Evolutionary conservation across 2,329 filamentous ascomycete genomes (phyloP).

Genomic region (Byssochlamys sp.): DNA sequence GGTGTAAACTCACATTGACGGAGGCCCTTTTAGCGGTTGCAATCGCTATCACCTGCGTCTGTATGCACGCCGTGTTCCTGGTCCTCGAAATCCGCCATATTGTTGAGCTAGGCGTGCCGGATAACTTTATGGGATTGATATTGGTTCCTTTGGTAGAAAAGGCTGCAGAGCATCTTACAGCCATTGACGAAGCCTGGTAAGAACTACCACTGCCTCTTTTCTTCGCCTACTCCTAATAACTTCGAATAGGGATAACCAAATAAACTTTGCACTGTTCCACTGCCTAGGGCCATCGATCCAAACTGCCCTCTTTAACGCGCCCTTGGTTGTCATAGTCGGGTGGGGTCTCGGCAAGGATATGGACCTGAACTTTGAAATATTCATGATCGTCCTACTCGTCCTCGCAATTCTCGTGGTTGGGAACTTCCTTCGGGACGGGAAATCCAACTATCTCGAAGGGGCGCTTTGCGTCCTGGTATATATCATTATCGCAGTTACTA

Average conservation of each 20-base stretch:
- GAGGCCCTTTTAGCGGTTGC: conserved; percentile 60
- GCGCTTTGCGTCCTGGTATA: conserved; percentile 62
- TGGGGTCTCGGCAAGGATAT: conserved; percentile 66
- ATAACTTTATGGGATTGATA: conserved; percentile 61
- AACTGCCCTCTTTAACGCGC: conserved; percentile 79
- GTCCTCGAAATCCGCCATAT: conserved; percentile 62
- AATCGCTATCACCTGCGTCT: conserved; percentile 56
- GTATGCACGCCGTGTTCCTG: conserved; percentile 62
- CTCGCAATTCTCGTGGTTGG: conserved; percentile 78
- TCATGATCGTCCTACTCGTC: conserved; percentile 73
- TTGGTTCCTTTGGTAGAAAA: conserved; percentile 74
- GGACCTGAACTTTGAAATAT: conserved; percentile 76
- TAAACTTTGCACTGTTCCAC: conserved; percentile 78
- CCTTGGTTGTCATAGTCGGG: conserved; percentile 70
- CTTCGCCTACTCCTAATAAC: not conserved
- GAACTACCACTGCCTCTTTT: conserved; percentile 2
- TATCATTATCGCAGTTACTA: conserved; percentile 51
- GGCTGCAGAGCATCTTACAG: conserved; percentile 73
- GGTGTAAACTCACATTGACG: conserved; percentile 63
- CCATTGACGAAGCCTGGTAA: conserved; percentile 75
- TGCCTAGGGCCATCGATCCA: conserved; percentile 80
- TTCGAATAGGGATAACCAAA: conserved; percentile 39
- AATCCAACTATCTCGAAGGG: conserved; percentile 85
- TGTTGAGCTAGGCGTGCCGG: conserved; percentile 43
- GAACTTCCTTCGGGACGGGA: conserved; percentile 76